phyloP scores from a whole-genome alignment of 352 stramenopile genomes.

The Phytopythium mirpurense region DNA sequence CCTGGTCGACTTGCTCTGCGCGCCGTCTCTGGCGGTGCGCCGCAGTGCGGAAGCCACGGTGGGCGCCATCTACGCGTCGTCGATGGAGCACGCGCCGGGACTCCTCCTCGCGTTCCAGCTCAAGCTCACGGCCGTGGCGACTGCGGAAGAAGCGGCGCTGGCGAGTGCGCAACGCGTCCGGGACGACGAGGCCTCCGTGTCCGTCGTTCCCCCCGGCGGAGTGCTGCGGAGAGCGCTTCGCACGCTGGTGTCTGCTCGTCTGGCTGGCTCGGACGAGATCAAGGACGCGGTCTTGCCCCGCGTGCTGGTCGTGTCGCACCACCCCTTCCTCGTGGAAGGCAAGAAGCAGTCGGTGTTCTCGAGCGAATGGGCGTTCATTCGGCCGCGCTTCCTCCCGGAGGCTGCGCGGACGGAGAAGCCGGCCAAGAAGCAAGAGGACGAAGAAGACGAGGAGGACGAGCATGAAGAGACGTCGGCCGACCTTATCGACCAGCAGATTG shows the following conservation, averaged over 20 bases:
- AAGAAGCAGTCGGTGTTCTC: constrained; percentile 39
- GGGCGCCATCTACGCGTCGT: constrained; percentile 42
- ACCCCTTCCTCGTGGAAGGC: constrained; percentile 69
- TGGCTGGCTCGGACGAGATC: constrained; percentile 26
- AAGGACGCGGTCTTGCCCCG: constrained; percentile 44
- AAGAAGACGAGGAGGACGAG: constrained; percentile 37
- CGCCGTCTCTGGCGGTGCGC: constrained; percentile 40
- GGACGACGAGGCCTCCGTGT: constrained; percentile 17
- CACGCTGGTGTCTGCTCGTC: constrained; percentile 35
- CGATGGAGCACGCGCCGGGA: constrained; percentile 46
- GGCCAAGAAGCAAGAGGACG: constrained; percentile 9
- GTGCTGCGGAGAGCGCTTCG: constrained; percentile 59
- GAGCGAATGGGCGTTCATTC: constrained; percentile 64
- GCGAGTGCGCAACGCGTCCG: constrained; percentile 8
- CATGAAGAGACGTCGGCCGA: constrained; percentile 36
- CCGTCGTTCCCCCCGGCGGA: constrained; percentile 38
- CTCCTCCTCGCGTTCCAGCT: constrained; percentile 49
- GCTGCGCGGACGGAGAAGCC: constrained; percentile 6
- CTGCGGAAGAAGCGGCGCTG: constrained; percentile 28
- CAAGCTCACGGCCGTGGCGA: constrained; percentile 43
- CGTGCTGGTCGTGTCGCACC: constrained; percentile 56
- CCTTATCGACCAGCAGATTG: constrained; percentile 76
- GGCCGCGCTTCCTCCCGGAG: constrained; percentile 45
- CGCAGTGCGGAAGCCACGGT: constrained; percentile 42
- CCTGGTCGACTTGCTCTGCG: constrained; percentile 56